Evolutionary conservation across 345 rosid genomes (phyloP), one percentile per base, ranked within the genome.

Genomic region (Salix dunnii): DNA sequence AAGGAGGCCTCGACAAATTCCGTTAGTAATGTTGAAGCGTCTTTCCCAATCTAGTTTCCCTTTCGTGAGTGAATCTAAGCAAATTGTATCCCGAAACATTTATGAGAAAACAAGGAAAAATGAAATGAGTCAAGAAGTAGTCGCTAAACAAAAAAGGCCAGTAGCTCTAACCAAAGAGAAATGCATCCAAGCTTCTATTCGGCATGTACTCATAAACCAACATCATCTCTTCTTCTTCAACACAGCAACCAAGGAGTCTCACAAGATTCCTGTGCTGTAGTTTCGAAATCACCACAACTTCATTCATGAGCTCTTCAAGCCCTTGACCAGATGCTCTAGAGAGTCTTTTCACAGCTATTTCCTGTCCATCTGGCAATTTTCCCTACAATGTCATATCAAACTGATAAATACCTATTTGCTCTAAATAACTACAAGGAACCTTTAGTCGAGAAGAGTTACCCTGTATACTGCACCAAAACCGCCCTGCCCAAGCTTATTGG

Each of bases 241-340:
- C 14, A 48, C 78, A 75, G 79, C 76, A 80, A 46, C 79, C 82
- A 0, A 62, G 49, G 2, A 75, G 72, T 13, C 71, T 51, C 48
- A 80, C 76, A n/a, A 80, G 78, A 55, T 80, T 80, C 64, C 78
- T 70, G 18, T 80, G 82, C 28, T 80, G 82, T 0, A 80, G 72
- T 49, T 70, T 38, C 2, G 42, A 38, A 38, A 38, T 38, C 42
- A 38, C 0, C 42, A 5, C 42, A 2, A 38, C 42, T 38, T 38
- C 42, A 38, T 38, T 38, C 42, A 0, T 8, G 11, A 38, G 11
- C 12, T 38, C 42, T 65, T 31, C 3, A 0, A 55, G 30, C 38
- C 82, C 82, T 75, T 80, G 82, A 3, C 76, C 38, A 9, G 82
- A 79, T 49, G 30, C 51, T 70, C 27, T 70, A 2, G 82, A 69